Evolutionary conservation across 2,329 filamentous ascomycete species (phyloP), one percentile per base, ranked within the genome.

Genomic region (Dendrostoma leiphaemia): DNA sequence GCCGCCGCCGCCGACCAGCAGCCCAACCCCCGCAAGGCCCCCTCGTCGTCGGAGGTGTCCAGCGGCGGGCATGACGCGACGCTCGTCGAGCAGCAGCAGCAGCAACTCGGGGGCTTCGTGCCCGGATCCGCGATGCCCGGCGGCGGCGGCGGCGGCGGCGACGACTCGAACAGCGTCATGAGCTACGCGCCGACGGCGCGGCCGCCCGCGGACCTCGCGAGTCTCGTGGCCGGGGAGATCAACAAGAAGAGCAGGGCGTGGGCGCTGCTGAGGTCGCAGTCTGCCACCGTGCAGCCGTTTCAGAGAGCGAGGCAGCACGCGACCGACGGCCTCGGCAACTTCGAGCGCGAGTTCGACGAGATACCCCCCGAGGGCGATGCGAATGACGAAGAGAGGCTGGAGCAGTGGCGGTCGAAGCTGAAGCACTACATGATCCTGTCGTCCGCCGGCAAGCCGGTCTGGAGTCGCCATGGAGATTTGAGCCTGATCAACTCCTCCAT

Each of bases 401-500:
- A 76, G 15, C 78, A 85, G 59, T 99, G 92, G 92, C 94, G 91
- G 67, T 84, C 88, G 34, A 97, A 97, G 74, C 79, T 92, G 59
- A 99, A 99, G 71, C 94, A 99, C 71, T 99, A 96, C 70, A 84
- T 99, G 72, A 96, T 99, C 64, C 77, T 99, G 1, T 97, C 94
- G 2, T 93, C 91, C 13, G 93, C 95, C 9, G 94, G 94, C 19
- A 99, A 99, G 69, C 95, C 94, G 10, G 95, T 99, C 46, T 99
- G 93, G 79, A 97, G 91, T 65, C 84, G 95, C 46, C 93, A 99
- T 67, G 94, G 95, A 37, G 91, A 97, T 62, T 81, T 96, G 61
- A 85, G 88, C 51, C 76, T 97, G 40, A 91, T 97, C 67, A 96
- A 95, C 63, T 89, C 89, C 48, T 97, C 94, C 63, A 93, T 97